A percentile compares a stretch with the other conserved stretches of the same genome.
These are phyloP conservation scores for Pythium sukuiense DNA, from an alignment of 352 stramenopile species.

Conservation along the genomic window DNA sequence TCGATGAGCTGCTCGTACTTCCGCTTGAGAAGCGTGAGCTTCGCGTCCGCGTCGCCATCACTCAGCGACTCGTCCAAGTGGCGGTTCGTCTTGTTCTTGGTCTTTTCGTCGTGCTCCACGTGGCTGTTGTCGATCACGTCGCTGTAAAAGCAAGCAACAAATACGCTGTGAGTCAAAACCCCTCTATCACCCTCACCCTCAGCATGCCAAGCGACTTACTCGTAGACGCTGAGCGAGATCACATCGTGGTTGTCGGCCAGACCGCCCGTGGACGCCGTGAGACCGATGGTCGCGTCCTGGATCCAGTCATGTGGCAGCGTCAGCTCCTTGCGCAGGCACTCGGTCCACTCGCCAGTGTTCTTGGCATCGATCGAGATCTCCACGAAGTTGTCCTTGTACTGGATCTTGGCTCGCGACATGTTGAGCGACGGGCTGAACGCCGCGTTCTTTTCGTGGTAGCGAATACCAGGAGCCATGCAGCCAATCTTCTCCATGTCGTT, in stretches of 20 bases:
- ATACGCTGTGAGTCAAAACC: not conserved
- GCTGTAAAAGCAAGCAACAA: conserved; percentile 31
- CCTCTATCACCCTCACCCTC: not conserved
- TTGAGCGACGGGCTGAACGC: conserved; percentile 76
- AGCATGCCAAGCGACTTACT: conserved; percentile 42
- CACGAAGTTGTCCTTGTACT: conserved; percentile 73
- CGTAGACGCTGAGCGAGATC: conserved; percentile 69
- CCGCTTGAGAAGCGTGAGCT: conserved; percentile 66
- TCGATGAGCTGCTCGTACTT: conserved; percentile 82
- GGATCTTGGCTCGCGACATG: conserved; percentile 78
- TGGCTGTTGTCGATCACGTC: conserved; percentile 64
- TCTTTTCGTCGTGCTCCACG: conserved; percentile 53
- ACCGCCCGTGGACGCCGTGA: conserved; percentile 81
- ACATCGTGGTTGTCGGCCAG: conserved; percentile 86
- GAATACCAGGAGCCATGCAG: conserved; percentile 76
- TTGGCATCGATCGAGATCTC: conserved; percentile 72
- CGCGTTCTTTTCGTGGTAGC: conserved; percentile 82
- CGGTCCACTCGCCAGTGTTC: conserved; percentile 69
- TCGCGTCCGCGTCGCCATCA: conserved; percentile 56
- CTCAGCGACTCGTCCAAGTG: conserved; percentile 50
- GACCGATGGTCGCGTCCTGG: conserved; percentile 62
- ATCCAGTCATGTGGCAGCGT: conserved; percentile 55
- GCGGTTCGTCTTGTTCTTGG: conserved; percentile 53
- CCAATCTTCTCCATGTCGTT: conserved; percentile 67
- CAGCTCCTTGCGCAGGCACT: conserved; percentile 60